Conservation (phyloP, 768 basidiomycete genomes). For the Hypholoma fasciculare region DNA sequence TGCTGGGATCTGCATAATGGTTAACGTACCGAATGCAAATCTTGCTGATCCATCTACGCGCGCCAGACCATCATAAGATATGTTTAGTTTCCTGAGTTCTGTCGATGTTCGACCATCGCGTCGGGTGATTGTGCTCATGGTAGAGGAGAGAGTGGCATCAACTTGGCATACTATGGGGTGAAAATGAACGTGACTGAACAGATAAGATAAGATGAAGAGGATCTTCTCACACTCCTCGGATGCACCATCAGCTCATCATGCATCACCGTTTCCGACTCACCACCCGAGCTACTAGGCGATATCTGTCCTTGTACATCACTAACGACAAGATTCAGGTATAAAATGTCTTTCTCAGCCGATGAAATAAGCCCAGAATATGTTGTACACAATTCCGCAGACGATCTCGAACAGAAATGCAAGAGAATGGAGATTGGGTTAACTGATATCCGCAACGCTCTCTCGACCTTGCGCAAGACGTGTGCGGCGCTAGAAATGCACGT, state of each 20-base stretch:
- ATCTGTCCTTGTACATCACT: no score
- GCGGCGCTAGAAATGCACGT: conserved; percentile 1
- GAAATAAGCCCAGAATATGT: no score
- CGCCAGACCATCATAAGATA: conserved; percentile 61
- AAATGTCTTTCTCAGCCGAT: no score
- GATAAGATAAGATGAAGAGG: conserved; percentile 1
- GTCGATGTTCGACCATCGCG: conserved; percentile 34
- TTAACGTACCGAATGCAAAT: conserved; percentile 57
- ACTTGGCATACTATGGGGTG: neutral
- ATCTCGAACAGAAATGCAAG: neutral
- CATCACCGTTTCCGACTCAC: no score
- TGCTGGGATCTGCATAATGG: neutral
- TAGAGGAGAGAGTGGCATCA: neutral
- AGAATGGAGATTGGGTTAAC: conserved; percentile 1
- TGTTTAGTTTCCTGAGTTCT: conserved; percentile 35
- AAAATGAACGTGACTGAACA: neutral
- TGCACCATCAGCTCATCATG: no score
- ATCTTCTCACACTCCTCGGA: neutral
- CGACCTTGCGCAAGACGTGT: conserved; percentile 3
- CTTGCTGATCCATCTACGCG: conserved; percentile 77
- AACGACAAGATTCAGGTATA: no score
- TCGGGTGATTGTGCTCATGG: conserved; percentile 20
- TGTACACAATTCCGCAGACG: neutral
- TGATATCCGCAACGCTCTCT: conserved; percentile 1
- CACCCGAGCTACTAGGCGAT: no score